Evolutionary conservation across 306 rosid species (phyloP).

Genomic region (Medicago truncatula): DNA sequence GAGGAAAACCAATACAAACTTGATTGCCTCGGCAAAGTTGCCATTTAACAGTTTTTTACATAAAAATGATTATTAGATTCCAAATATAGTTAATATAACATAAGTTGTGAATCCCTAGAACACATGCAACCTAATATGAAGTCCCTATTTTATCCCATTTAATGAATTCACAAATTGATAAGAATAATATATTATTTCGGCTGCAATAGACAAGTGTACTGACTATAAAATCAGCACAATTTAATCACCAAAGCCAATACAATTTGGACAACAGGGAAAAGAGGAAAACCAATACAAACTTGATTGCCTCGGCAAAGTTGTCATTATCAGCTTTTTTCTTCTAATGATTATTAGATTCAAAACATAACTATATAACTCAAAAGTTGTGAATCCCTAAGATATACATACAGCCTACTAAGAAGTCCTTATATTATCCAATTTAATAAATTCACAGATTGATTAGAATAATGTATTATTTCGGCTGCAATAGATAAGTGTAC

Average conservation of each 20-base stretch:
- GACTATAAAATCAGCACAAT: conserved; percentile 38
- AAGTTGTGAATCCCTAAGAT: neutral
- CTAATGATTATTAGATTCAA: neutral
- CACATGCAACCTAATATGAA: neutral
- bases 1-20: conserved; percentile 54
- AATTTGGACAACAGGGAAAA: conserved; percentile 79
- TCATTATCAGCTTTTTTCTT: neutral
- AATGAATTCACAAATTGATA: neutral
- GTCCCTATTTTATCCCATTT: too few relatives aligned
- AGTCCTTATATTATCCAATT: too few relatives aligned
- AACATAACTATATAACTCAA: neutral
- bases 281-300: conserved; percentile 54
- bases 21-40: conserved; percentile 66
- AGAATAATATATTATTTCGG: conserved; percentile 11
- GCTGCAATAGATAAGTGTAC: conserved; percentile 29
- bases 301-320: conserved; percentile 66
- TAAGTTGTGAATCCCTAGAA: neutral
- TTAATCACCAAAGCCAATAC: conserved; percentile 27
- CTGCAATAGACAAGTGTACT: conserved; percentile 17
- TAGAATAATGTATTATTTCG: neutral
- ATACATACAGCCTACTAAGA: neutral
- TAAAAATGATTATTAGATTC: neutral
- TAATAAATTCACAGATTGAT: neutral
- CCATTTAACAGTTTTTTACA: neutral
- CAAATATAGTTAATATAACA: neutral